Evolutionary conservation across 768 basidiomycete species (phyloP), one percentile per base, ranked within the genome.

Genomic region (Boletus eberwhitei): DNA sequence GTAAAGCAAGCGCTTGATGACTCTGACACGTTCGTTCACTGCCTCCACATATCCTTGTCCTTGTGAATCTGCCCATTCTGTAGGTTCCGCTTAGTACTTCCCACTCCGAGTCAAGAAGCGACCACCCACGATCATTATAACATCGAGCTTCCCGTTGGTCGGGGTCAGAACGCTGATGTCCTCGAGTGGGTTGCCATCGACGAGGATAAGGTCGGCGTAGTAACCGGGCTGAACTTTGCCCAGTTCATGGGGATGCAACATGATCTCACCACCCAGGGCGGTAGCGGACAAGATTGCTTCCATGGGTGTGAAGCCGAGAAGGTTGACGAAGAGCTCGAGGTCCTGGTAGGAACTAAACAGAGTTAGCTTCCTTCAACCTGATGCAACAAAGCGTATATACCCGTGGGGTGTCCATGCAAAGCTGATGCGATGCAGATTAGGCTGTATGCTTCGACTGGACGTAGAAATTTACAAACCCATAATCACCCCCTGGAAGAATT

Each of bases 401-500:
- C 73, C 71, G 39, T 70, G 71, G 0, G 69, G 71, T 2, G 71
- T 72, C 71, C 71, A 61, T 3, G 59, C 63, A n/a, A 68, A 65
- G 8, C 57, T 68, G n/a, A 45, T 35, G 21, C 17, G 24, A 48
- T 16, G 21, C 3, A 56, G 11, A 24, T 59, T 3, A 59, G 44
- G 17, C 17, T 21, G 34, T 14, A 1, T 26, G 5, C 13, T 34
- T 48, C 22, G 36, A 44, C 40, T n/a, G 29, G 24, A 47, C 21
- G 5, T n/a, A 8, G 8, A 34, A 43, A 26, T 5, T 4, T 56
- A 17, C 46, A 17, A 17, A 71, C 71, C 73, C 73, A 39, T 74
- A 74, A 50, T 74, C 73, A 22, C 72, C 73, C 0, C 73, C 73
- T 1, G 73, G 72, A 42, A 74, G 67, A 24, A 74, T 31, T 52